Evolutionary conservation across 108 stramenopile species (phyloP), one percentile per base, ranked within the genome.

Genomic region (Cyclostephanos invisitatus): DNA sequence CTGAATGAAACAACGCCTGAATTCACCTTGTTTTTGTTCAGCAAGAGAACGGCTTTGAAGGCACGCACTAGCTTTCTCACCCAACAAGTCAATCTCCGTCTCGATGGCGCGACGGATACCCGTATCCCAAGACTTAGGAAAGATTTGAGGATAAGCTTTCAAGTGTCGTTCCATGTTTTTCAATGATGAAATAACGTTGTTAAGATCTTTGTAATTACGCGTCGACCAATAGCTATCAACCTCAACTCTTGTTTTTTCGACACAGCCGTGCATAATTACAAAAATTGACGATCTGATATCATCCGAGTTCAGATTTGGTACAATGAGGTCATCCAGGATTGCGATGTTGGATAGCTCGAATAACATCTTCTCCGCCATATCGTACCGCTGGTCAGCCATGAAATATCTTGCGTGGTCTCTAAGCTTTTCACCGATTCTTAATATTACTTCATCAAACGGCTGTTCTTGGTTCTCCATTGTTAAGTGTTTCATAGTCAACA

Each of bases 181-280:
- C 47, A 87, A 55, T 37, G 84, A 81, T n/a, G 47, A 46, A 20
- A 87, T 81, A 36, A 37, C 64, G 21, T 79, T 73, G 46, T 87
- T 84, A 3, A 87, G 80, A 5, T 77, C 82, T 73, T 81, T 75
- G 74, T 87, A 87, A 35, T 72, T 85, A 7, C 83, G 66, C 46
- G 69, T 72, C 3, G 83, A 57, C 87, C 87, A 87, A 32, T 49
- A 27, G 36, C 69, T 81, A 29, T 80, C 70, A 20, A 85, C 75
- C 18, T 84, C 79, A 18, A 83, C 62, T 50, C 80, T 64, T 12
- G 70, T 28, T 64, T 74, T 72, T 50, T 87, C 67, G 0, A 87
- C 69, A 53, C 65, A 68, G 10, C 80, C 68, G 57, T 73, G 83
- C 7, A 87, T 67, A 0, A 85, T 69, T 6, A 57, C 48, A 36